Evolutionary conservation across 257 asterid species (phyloP), one percentile per base, ranked within the genome.

Genomic region (Leptodermis oblonga): DNA sequence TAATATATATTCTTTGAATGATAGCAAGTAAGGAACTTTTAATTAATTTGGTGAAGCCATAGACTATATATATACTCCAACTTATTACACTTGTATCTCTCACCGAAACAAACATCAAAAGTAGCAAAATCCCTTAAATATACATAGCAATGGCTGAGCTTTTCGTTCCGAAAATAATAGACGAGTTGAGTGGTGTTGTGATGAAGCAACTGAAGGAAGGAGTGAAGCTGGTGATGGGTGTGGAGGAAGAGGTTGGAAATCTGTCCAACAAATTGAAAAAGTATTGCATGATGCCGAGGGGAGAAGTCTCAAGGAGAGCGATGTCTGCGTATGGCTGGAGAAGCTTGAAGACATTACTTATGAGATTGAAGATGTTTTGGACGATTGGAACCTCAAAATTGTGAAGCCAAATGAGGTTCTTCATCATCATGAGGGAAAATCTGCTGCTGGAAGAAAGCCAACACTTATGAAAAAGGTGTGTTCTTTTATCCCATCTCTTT

Each of bases 181-280:
- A 48, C 6, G 8, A 10, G 9, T 17, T 48, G 54, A 4, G 12
- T 15, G 23, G 20, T 48, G 25, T 20, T 48, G 5, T 11, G 25
- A 2, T 78, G 80, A 45, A 83, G 76, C 58, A 88, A 92, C 61
- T 77, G 61, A n/a, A 9, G 5, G n/a, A 13, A 46, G 9, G n/a
- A 17, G 52, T 46, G n/a, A 46, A 46, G 5, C 52, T 46, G 2
- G n/a, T 46, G n/a, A 17, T 26, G 7, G 62, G 62, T 3, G 31
- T 43, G 33, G 4, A 80, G 77, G 49, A 80, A 52, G 54, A 72
- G 82, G 71, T 86, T 82, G 12, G 75, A 23, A 31, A 88, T 70
- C 63, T 56, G 7, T 26, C 20, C 6, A 12, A 9, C 1, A 56
- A 1, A 3, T 56, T 12, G 37, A 13, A 56, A 26, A 28, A 1